phyloP scores from a whole-genome alignment of 2,329 filamentous ascomycete species.

The Fusarium temperatum region DNA sequence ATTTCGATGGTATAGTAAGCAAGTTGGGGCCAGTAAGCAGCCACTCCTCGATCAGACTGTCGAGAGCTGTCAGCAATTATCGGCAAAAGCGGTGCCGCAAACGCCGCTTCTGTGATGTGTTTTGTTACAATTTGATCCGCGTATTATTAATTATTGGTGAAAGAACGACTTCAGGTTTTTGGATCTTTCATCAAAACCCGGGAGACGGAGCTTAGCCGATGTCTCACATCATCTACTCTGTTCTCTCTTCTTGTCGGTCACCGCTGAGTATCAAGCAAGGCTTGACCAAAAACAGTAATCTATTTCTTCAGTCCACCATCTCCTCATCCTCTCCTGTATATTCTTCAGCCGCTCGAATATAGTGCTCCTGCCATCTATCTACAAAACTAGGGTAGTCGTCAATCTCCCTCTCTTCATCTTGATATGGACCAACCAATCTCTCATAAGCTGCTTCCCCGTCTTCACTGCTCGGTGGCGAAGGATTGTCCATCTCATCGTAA shows the following conservation, averaged over 20 bases:
- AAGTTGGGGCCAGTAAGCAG: neutral
- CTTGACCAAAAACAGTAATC: neutral
- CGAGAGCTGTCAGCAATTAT: neutral
- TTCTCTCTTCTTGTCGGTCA: neutral
- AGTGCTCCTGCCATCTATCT: neutral
- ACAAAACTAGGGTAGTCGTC: neutral
- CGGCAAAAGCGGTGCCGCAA: neutral
- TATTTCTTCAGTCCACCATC: neutral
- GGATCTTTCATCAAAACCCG: rapidly evolving
- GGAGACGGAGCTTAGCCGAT: too few relatives aligned
- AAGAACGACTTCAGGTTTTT: neutral
- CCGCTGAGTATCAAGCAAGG: neutral
- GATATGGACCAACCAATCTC: neutral
- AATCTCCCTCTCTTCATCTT: neutral
- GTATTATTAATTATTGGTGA: neutral
- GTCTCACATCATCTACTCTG: neutral
- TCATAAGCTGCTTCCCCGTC: neutral
- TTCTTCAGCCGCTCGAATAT: neutral
- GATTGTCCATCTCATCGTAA: neutral
- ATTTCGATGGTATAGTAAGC: neutral
- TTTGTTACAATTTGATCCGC: rapidly evolving
- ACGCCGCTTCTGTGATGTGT: neutral
- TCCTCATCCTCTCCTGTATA: neutral
- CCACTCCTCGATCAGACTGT: neutral
- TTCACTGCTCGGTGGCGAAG: neutral